Base-by-base conservation (phyloP, 2,329 filamentous ascomycete genomes). In the Dactylellina drechsleri region DNA sequence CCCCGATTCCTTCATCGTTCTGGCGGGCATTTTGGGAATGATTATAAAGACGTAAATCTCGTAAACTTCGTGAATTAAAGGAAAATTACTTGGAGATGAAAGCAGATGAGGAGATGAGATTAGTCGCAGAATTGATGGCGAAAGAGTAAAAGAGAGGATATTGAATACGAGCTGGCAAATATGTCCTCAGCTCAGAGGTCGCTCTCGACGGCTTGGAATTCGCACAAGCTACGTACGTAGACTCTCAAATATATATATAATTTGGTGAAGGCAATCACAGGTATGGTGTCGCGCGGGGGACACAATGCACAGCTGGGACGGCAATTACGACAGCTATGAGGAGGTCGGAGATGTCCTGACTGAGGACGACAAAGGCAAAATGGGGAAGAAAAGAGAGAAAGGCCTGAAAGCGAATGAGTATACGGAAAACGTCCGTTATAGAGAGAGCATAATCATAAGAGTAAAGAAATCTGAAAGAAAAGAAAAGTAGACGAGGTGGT, bases 381-480 rank as follows among this genome's bases (percentile, higher is more conserved):
- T 45, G 18, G n/a, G 53, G 52, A 53, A 59, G 15, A 66, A 31
- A 13, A 64, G 50, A 20, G 52, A 15, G 47, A 52, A 66, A 71
- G 59, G 66, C 43, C 47, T 20, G n/a, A 67, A 54, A 74, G 62
- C 70, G 70, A 74, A 52, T 53, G 56, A 59, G 36, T 74, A 28
- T 53, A 58, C 64, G 70, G 61, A 67, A 64, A 58, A 31, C 50
- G 70, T 61, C 62, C 57, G 62, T 61, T 53, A 61, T 45, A 67
- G 41, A 50, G 16, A 41, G 54, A 26, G 28, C 52, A 74, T 36
- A 5, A 36, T 74, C 62, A 74, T 74, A 67, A 66, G 67, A 41
- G 40, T 40, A 43, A 50, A 49, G 49, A 64, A 45, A 58, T 26
- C 26, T 18, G 36, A 57, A 49, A 67, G 58, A 54, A 47, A 62